These are phyloP conservation scores for Salix caprea DNA, from an alignment of 345 rosid species.

Conservation along the genomic window DNA sequence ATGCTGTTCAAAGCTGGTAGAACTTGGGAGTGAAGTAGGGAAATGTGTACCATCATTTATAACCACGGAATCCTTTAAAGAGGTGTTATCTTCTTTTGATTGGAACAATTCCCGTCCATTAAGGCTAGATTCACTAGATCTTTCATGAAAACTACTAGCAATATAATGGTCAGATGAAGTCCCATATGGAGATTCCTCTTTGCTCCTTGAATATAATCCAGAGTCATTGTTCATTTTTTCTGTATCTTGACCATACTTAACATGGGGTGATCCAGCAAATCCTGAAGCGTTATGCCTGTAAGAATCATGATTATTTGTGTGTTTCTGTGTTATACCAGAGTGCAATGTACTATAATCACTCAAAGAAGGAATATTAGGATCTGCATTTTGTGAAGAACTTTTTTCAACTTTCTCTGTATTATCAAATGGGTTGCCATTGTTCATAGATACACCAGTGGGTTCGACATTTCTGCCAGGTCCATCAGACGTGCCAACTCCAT, in stretches of 20 bases:
- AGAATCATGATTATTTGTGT: conserved; percentile 30
- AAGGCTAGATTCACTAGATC: conserved; percentile 26
- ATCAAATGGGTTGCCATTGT: conserved; percentile 11
- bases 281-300: conserved; percentile 27
- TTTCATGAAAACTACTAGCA: conserved; percentile 18
- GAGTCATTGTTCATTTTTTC: conserved; percentile 34
- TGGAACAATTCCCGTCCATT: conserved; percentile 24
- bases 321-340: conserved; percentile 21
- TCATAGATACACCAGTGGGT: conserved; percentile 20
- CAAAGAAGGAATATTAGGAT: conserved; percentile 21
- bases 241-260: conserved; percentile 29
- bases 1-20: conserved; percentile 27
- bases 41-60: conserved; percentile 13
- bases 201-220: conserved; percentile 18
- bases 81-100: conserved; percentile 35
- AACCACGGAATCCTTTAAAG: conserved; percentile 22
- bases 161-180: conserved; percentile 18
- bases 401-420: conserved; percentile 27
- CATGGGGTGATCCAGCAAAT: conserved; percentile 27
- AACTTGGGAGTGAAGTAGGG: conserved; percentile 25
- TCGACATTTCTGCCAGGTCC: conserved; percentile 24
- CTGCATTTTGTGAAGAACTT: conserved; percentile 19
- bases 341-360: conserved; percentile 32
- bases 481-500: conserved; percentile 48
- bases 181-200: conserved; percentile 25